phyloP scores from a whole-genome alignment of 1,284 basidiomycete genomes.

The Xerocomus minutiporus region DNA sequence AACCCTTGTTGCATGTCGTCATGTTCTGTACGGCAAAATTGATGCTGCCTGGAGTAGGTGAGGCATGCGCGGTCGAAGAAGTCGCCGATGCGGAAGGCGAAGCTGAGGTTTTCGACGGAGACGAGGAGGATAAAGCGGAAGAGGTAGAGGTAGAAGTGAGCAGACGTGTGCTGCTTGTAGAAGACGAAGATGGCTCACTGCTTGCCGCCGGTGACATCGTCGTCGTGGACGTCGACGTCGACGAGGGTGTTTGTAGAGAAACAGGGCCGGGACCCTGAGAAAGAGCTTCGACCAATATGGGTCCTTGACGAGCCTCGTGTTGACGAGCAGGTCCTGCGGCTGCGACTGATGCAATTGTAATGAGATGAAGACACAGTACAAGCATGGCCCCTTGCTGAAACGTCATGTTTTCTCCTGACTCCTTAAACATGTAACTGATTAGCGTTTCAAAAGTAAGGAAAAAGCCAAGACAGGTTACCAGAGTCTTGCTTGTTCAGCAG shows the following conservation, averaged over 20 bases:
- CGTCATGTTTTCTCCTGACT: slow-evolving; percentile 8
- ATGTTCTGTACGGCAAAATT: slow-evolving; percentile 27
- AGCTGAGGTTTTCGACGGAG: slow-evolving; percentile 4
- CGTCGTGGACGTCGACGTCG: neutral
- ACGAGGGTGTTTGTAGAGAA: slow-evolving; percentile 5
- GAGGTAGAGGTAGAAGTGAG: neutral
- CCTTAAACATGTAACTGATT: neutral
- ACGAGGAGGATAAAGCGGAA: neutral
- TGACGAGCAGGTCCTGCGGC: slow-evolving; percentile 12
- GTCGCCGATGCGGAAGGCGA: slow-evolving; percentile 12
- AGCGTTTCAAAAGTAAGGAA: neutral
- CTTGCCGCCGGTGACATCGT: slow-evolving; percentile 16
- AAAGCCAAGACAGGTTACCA: slow-evolving; percentile 1
- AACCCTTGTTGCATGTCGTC: slow-evolving; percentile 34
- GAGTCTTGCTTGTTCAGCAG: neutral
- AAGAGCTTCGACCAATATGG: slow-evolving; percentile 1
- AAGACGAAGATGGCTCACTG: slow-evolving; percentile 14
- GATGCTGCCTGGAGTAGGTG: slow-evolving; percentile 23
- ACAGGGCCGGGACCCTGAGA: slow-evolving; percentile 8
- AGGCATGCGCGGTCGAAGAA: slow-evolving; percentile 18
- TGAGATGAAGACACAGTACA: slow-evolving; percentile 8
- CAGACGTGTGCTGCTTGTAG: neutral
- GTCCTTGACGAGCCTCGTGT: slow-evolving; percentile 27
- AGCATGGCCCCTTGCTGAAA: slow-evolving; percentile 7
- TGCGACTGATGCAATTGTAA: slow-evolving; percentile 9